Conservation (phyloP, 176 grass and related monocot genomes). For the Carex parvula region DNA sequence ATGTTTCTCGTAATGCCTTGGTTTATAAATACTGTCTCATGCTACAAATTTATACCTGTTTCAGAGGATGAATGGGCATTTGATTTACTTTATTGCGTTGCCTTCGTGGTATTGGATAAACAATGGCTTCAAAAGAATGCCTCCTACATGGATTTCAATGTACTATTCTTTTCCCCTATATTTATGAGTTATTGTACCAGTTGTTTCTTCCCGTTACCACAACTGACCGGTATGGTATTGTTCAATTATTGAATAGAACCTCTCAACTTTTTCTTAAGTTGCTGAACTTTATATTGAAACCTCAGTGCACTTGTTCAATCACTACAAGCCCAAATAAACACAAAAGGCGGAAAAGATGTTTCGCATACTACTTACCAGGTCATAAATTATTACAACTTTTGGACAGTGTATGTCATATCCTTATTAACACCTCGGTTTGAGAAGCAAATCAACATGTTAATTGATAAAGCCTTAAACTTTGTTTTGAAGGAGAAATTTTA, state of each 20-base stretch:
- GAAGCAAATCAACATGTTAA: not conserved
- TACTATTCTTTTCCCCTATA: constrained; percentile 15
- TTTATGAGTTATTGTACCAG: not conserved
- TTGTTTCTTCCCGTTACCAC: not conserved
- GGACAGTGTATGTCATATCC: not conserved
- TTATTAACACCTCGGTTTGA: not conserved
- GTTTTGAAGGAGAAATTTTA: not conserved
- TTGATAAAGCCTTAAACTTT: not conserved
- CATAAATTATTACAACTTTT: not conserved
- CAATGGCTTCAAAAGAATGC: constrained; percentile 96
- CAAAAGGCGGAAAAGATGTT: not conserved
- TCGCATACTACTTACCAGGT: not conserved
- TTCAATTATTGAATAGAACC: not conserved
- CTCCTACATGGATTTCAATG: constrained; percentile 99
- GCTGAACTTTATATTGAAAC: not conserved
- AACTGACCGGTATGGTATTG: not conserved
- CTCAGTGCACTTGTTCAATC: not conserved
- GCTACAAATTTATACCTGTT: constrained; percentile 22
- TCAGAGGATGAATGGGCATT: constrained; percentile 99
- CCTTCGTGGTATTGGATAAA: constrained; percentile 95
- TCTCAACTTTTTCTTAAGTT: not conserved
- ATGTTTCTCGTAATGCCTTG: not conserved
- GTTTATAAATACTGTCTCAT: not conserved
- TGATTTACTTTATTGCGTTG: constrained; percentile 89
- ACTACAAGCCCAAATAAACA: not conserved